A percentile compares a stretch with the other conserved stretches of the same genome.
phyloP scores from a whole-genome alignment of 352 stramenopile genomes.

The Plasmopara halstedii region DNA sequence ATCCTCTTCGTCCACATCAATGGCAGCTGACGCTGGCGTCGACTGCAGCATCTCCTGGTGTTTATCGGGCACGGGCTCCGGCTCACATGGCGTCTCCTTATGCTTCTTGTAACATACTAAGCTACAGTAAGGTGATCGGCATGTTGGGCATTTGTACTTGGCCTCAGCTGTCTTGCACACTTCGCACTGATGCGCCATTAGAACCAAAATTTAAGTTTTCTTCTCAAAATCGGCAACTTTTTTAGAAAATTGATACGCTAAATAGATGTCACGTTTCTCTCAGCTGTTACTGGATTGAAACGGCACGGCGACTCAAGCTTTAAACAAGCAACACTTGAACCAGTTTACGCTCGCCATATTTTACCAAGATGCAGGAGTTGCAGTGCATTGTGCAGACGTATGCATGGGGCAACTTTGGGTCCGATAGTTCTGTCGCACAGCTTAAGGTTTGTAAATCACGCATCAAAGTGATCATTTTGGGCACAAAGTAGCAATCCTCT shows the following conservation, averaged over 20 bases:
- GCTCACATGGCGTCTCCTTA: slow-evolving; percentile 57
- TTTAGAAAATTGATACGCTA: background rate
- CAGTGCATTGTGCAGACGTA: slow-evolving; percentile 86
- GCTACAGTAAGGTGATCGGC: slow-evolving; percentile 66
- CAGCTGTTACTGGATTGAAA: background rate
- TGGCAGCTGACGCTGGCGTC: slow-evolving; percentile 3
- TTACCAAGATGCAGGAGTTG: slow-evolving; percentile 57
- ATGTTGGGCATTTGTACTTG: slow-evolving; percentile 84
- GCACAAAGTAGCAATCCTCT: too few relatives aligned
- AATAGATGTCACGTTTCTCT: background rate
- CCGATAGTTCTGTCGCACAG: slow-evolving; percentile 76
- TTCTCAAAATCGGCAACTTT: background rate
- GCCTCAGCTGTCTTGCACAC: slow-evolving; percentile 42
- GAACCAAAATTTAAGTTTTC: background rate
- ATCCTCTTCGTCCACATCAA: slow-evolving; percentile 27
- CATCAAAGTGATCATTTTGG: too few relatives aligned
- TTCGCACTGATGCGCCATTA: slow-evolving; percentile 42
- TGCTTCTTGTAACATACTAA: slow-evolving; percentile 72
- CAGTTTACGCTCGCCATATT: background rate
- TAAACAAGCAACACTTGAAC: background rate
- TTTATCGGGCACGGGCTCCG: slow-evolving; percentile 5
- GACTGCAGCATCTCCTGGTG: slow-evolving; percentile 4
- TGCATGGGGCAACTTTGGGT: slow-evolving; percentile 86
- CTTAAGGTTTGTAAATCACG: slow-evolving; percentile 58
- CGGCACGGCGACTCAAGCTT: background rate